These are phyloP conservation scores for Magnaporthiopsis incrustans DNA, from an alignment of 2,329 filamentous ascomycete genomes.

Conservation along the genomic window DNA sequence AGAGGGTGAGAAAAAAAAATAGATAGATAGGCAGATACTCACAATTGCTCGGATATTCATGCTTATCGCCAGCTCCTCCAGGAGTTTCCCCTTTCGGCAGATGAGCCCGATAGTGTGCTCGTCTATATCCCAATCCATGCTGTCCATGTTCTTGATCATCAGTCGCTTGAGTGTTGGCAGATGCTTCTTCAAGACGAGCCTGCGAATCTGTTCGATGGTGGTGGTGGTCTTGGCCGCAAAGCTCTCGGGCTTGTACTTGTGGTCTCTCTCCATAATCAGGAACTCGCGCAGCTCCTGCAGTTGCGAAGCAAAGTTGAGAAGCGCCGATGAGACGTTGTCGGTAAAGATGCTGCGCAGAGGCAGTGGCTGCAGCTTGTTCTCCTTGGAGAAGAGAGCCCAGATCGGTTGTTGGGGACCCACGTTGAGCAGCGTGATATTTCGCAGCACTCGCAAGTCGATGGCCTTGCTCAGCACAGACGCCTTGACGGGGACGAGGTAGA, in stretches of 20 bases:
- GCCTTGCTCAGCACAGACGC: slow-evolving; percentile 47
- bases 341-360: slow-evolving; percentile 52
- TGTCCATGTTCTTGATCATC: slow-evolving; percentile 51
- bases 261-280: slow-evolving; percentile 47
- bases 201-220: slow-evolving; percentile 50
- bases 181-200: slow-evolving; percentile 50
- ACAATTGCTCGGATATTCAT: slow-evolving; percentile 48
- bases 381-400: slow-evolving; percentile 48
- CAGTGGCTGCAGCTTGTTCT: slow-evolving; percentile 43
- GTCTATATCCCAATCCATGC: slow-evolving; percentile 48
- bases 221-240: slow-evolving; percentile 42
- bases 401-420: slow-evolving; percentile 54
- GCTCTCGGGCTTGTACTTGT: slow-evolving; percentile 43
- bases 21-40: slow-evolving; percentile 23
- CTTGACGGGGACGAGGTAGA: slow-evolving; percentile 54
- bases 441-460: slow-evolving; percentile 49
- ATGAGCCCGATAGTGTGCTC: slow-evolving; percentile 46
- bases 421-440: slow-evolving; percentile 51
- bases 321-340: slow-evolving; percentile 50
- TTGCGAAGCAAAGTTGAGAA: slow-evolving; percentile 45
- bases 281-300: slow-evolving; percentile 49
- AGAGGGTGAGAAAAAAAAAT: not conserved
- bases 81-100: slow-evolving; percentile 36
- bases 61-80: slow-evolving; percentile 49
- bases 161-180: slow-evolving; percentile 43